Conservation (phyloP, 169 alveolate genomes). For the Plasmodium reichenowi region DNA sequence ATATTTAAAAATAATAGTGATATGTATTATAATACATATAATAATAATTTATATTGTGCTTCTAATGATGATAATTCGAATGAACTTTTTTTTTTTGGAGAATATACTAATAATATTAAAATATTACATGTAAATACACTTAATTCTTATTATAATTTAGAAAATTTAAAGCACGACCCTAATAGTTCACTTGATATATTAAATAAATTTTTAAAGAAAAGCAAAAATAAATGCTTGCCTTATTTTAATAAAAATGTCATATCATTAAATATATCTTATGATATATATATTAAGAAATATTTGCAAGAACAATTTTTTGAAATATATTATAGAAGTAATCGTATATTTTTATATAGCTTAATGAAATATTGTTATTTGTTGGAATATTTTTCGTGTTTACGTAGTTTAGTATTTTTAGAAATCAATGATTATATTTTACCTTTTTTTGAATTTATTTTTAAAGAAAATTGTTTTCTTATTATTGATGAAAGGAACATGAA, state of each 20-base stretch:
- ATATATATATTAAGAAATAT: conserved; percentile 52
- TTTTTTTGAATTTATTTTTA: conserved; percentile 73
- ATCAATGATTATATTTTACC: conserved; percentile 64
- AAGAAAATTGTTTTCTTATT: conserved; percentile 42
- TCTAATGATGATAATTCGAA: neutral
- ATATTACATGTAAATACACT: conserved; percentile 72
- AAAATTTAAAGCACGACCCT: conserved; percentile 18
- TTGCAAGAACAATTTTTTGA: conserved; percentile 67
- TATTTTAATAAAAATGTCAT: conserved; percentile 58
- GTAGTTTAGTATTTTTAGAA: conserved; percentile 76
- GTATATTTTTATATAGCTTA: conserved; percentile 64
- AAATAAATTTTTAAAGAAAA: conserved; percentile 35
- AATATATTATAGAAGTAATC: conserved; percentile 49
- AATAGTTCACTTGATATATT: conserved; percentile 44
- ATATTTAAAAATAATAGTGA: neutral
- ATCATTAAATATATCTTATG: conserved; percentile 69
- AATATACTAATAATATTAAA: conserved; percentile 1
- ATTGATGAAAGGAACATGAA: conserved; percentile 72
- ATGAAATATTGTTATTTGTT: conserved; percentile 60
- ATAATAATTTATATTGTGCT: neutral
- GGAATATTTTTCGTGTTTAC: conserved; percentile 71
- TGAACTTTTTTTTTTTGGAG: neutral
- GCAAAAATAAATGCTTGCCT: conserved; percentile 25
- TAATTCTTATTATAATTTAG: conserved; percentile 61
- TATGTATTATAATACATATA: neutral